phyloP scores from a whole-genome alignment of 192 early-diverging fungal genomes.

The Gonapodya prolifera region DNA sequence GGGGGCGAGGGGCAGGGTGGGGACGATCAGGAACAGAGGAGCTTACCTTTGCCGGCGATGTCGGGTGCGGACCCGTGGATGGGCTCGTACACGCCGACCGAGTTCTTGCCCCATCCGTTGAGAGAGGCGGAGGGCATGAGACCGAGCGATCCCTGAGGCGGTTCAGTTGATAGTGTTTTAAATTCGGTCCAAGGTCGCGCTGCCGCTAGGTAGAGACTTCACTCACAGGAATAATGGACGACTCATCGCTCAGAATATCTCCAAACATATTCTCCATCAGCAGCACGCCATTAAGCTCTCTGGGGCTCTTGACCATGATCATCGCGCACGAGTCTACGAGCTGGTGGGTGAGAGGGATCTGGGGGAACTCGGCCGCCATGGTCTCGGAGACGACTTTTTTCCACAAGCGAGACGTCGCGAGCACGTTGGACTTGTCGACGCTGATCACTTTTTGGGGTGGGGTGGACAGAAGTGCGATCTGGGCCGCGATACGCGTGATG shows the following conservation, averaged over 20 bases:
- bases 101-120: conserved; percentile 69
- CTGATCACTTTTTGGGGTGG: conserved; percentile 85
- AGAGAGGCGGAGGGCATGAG: conserved; percentile 85
- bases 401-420: conserved; percentile 98
- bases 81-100: conserved; percentile 91
- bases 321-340: conserved; percentile 96
- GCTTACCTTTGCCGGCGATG: conserved; percentile 80
- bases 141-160: conserved; percentile 52
- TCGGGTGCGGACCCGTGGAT: conserved; percentile 98
- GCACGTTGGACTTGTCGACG: conserved; percentile 98
- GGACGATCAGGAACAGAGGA: too few species aligned
- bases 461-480: conserved; percentile 59
- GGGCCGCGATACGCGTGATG: conserved; percentile 87
- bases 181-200: too few species aligned
- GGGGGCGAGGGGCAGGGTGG: too few species aligned
- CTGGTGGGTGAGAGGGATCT: conserved; percentile 74
- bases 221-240: conserved; percentile 79
- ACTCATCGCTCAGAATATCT: conserved; percentile 60
- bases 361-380: conserved; percentile 77
- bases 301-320: conserved; percentile 88
- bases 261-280: conserved; percentile 89
- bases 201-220: too few species aligned
- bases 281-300: conserved; percentile 82
- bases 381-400: conserved; percentile 84
- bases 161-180: too few species aligned